Percentiles rank a stretch among this genome's conserved stretches.
Evolutionary conservation across 305 asterid species (phyloP).

Genomic region (Ajuga reptans): DNA sequence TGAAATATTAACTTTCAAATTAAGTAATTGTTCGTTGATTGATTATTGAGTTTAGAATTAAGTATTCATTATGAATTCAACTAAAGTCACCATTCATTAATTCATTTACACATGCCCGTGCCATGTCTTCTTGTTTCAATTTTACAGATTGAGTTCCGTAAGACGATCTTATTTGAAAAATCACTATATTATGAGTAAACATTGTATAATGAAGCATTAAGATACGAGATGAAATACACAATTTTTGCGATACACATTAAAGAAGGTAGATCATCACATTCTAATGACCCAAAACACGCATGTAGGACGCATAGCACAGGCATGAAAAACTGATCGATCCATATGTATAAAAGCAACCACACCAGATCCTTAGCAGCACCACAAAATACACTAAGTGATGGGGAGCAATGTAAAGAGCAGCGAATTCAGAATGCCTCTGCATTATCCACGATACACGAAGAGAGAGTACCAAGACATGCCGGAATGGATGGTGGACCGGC

Average conservation of each 20-base stretch:
- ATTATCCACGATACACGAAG: constrained; percentile 44
- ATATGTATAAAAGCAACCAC: not conserved
- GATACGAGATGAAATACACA: not conserved
- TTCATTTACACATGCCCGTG: too few relatives aligned
- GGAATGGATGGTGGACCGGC: constrained; percentile 44
- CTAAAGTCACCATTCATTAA: too few relatives aligned
- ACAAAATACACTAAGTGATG: constrained; percentile 7
- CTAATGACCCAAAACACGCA: constrained; percentile 29
- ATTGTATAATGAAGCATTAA: too few relatives aligned
- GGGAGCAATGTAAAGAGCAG: constrained; percentile 20
- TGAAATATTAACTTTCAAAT: too few relatives aligned
- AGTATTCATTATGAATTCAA: too few relatives aligned
- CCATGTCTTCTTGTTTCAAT: too few relatives aligned
- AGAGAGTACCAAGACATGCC: constrained; percentile 54
- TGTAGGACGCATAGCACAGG: not conserved
- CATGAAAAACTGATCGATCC: not conserved
- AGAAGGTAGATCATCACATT: constrained; percentile 45
- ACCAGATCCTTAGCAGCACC: too few relatives aligned
- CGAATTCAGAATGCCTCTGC: constrained; percentile 51
- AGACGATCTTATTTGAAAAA: too few relatives aligned
- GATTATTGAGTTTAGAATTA: too few relatives aligned
- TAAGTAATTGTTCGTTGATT: too few relatives aligned
- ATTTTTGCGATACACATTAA: not conserved
- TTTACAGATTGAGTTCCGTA: too few relatives aligned
- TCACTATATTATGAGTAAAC: too few relatives aligned